Percentiles rank a stretch among this genome's conserved stretches.
Evolutionary conservation across 1,284 basidiomycete species (phyloP).

Genomic region (Laetiporus sulphureus): DNA sequence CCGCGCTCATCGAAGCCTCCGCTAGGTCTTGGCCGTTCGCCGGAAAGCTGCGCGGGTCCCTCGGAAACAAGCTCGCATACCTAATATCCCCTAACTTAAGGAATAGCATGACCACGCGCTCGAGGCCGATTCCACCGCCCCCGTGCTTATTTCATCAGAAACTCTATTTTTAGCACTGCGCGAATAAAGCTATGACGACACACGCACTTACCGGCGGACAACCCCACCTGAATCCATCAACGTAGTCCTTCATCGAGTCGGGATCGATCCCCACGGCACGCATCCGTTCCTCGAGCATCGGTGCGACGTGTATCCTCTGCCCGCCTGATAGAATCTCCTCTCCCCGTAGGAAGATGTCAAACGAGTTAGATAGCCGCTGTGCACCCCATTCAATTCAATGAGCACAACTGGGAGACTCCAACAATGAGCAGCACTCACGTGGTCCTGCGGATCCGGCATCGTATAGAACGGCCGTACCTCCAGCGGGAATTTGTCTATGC

Average conservation of each 20-base stretch:
- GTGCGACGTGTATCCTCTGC: slow-evolving; percentile 60
- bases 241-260: slow-evolving; percentile 49
- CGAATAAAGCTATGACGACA: too few relatives aligned
- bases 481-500: slow-evolving; percentile 53
- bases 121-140: slow-evolving; percentile 38
- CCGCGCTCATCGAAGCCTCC: slow-evolving; percentile 21
- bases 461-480: slow-evolving; percentile 69
- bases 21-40: slow-evolving; percentile 21
- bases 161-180: background rate
- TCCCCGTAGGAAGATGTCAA: slow-evolving; percentile 72
- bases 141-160: slow-evolving; percentile 17
- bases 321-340: slow-evolving; percentile 70
- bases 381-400: background rate
- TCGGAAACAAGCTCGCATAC: slow-evolving; percentile 59
- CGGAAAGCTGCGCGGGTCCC: slow-evolving; percentile 46
- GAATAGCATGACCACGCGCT: slow-evolving; percentile 62
- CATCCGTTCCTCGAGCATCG: slow-evolving; percentile 52
- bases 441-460: slow-evolving; percentile 53
- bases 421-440: slow-evolving; percentile 25
- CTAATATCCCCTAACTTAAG: slow-evolving; percentile 59
- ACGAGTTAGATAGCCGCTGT: slow-evolving; percentile 54
- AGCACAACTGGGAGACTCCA: background rate
- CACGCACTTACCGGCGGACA: slow-evolving; percentile 47
- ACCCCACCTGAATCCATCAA: slow-evolving; percentile 63
- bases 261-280: slow-evolving; percentile 45